phyloP scores from a whole-genome alignment of 2,329 filamentous ascomycete genomes.

The Tothia fuscella region DNA sequence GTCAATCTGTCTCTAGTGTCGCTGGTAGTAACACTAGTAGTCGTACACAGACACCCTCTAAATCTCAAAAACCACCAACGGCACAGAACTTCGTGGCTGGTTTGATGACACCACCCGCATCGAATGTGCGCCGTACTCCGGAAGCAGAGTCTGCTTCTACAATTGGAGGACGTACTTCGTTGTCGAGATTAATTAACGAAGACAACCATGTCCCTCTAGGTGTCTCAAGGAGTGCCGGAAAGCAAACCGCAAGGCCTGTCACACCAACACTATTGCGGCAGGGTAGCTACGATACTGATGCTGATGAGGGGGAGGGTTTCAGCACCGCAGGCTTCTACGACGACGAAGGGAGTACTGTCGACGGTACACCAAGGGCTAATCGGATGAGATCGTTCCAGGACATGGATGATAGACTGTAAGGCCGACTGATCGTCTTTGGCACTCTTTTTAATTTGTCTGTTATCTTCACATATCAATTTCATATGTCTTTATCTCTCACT shows the following conservation, averaged over 20 bases:
- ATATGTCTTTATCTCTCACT: too few relatives aligned
- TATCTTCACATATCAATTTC: too few relatives aligned
- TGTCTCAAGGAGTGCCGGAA: constrained; percentile 11
- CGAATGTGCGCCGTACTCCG: constrained; percentile 53
- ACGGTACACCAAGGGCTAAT: constrained; percentile 16
- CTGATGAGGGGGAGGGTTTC: too few relatives aligned
- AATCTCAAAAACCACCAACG: constrained; percentile 33
- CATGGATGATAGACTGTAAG: too few relatives aligned
- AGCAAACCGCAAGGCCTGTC: constrained; percentile 21
- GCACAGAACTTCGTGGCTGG: constrained; percentile 60
- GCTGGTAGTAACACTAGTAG: constrained; percentile 9
- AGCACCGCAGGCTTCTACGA: constrained; percentile 37
- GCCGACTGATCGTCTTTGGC: too few relatives aligned
- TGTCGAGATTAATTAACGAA: background rate
- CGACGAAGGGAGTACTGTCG: constrained; percentile 36
- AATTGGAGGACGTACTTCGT: background rate
- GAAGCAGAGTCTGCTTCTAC: constrained; percentile 21
- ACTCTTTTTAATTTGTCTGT: too few relatives aligned
- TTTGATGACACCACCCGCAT: constrained; percentile 79
- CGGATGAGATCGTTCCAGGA: background rate
- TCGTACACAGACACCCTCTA: constrained; percentile 44
- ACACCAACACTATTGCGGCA: constrained; percentile 46
- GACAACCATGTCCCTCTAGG: constrained; percentile 1
- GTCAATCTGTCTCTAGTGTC: constrained; percentile 18
- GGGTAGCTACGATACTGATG: constrained; percentile 47